These are phyloP conservation scores for Hypoxylon fragiforme DNA, from an alignment of 495 filamentous ascomycete species.

Conservation along the genomic window DNA sequence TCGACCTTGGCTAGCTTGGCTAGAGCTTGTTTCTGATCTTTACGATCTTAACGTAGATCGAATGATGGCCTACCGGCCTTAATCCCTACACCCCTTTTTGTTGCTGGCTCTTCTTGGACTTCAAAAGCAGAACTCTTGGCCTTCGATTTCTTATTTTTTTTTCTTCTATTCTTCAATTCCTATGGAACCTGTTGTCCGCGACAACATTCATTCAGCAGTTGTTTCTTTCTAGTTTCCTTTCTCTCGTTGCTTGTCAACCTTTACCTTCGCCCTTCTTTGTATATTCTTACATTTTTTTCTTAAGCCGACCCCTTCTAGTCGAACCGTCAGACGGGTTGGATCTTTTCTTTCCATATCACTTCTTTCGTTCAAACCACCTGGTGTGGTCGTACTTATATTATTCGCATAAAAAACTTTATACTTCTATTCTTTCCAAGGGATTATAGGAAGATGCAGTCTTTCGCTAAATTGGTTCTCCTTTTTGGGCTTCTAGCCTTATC, in stretches of 20 bases:
- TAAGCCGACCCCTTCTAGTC: conserved; percentile 9
- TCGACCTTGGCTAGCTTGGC: conserved; percentile 33
- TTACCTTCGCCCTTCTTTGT: conserved; percentile 24
- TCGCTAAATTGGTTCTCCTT: conserved; percentile 40
- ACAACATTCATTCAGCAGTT: conserved; percentile 31
- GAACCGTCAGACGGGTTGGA: conserved; percentile 7
- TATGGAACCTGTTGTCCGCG: conserved; percentile 30
- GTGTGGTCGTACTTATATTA: conserved; percentile 29
- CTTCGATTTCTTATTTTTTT: conserved; percentile 12
- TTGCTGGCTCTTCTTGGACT: conserved; percentile 8
- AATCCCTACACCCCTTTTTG: conserved; percentile 17
- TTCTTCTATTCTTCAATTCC: conserved; percentile 25
- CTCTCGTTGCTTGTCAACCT: conserved; percentile 14
- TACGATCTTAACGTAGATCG: conserved; percentile 28
- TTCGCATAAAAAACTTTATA: conserved; percentile 3
- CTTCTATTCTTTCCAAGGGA: not conserved
- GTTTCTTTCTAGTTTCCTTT: conserved; percentile 17
- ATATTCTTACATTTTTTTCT: conserved; percentile 19
- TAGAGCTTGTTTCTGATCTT: conserved; percentile 35
- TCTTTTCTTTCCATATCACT: conserved; percentile 13
- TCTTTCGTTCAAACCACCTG: conserved; percentile 28
- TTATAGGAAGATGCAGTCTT: conserved; percentile 40
- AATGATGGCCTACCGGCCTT: conserved; percentile 22
- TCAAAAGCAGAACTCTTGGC: conserved; percentile 33
- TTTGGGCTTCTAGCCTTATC: conserved; percentile 45